These are phyloP conservation scores for Paramecium biaurelia DNA, from an alignment of 73 alveolate species.

Conservation along the genomic window DNA sequence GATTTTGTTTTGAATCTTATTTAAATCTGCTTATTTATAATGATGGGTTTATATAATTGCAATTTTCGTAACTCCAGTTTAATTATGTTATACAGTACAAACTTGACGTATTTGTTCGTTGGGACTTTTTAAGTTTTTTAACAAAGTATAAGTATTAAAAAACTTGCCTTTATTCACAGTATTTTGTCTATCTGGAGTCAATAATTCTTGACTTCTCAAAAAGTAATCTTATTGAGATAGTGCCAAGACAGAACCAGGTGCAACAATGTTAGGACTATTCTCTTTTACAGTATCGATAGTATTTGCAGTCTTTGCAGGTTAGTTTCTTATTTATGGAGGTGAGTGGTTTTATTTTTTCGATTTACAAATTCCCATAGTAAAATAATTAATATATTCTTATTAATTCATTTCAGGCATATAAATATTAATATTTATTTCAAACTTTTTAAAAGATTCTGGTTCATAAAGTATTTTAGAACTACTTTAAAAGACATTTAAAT, in stretches of 20 bases:
- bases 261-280: not conserved
- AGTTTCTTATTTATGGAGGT: not conserved
- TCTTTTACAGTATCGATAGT: not conserved
- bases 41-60: not conserved
- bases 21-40: not conserved
- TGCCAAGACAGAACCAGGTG: not conserved
- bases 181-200: not conserved
- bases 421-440: not conserved
- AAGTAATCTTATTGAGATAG: not conserved
- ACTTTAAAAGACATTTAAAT: no score
- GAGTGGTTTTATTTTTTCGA: not conserved
- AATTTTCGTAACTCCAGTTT: conserved; percentile 10
- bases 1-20: not conserved
- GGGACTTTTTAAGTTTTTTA: not conserved
- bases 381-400: not conserved
- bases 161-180: not conserved
- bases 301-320: not conserved
- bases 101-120: not conserved
- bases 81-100: not conserved
- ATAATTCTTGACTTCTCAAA: not conserved
- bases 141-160: not conserved
- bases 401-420: not conserved
- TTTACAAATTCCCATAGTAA: not conserved
- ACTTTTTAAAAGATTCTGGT: not conserved
- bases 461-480: no score